A percentile compares a stretch with the other conserved stretches of the same genome.
Evolutionary conservation across 73 alveolate genomes (phyloP).

Genomic region (Paramecium primaurelia): DNA sequence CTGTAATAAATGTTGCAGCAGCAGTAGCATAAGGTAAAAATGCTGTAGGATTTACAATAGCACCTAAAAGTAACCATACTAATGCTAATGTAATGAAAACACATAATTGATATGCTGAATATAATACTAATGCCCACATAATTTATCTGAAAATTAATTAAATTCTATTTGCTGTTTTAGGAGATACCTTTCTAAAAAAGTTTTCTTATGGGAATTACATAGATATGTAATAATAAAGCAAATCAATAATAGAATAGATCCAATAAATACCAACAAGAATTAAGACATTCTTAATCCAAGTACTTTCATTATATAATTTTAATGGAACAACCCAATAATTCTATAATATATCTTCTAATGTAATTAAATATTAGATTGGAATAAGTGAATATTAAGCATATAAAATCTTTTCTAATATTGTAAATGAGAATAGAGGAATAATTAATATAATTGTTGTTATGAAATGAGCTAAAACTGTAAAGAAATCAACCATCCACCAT

Average conservation of each 20-base stretch:
- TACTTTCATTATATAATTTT: conserved; percentile 47
- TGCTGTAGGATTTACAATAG: conserved; percentile 64
- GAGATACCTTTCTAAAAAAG: conserved; percentile 38
- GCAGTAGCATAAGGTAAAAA: conserved; percentile 64
- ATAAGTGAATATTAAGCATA: conserved; percentile 38
- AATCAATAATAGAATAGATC: conserved; percentile 50
- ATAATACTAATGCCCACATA: conserved; percentile 56
- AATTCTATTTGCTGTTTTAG: conserved; percentile 44
- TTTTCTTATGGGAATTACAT: conserved; percentile 63
- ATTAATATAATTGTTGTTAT: conserved; percentile 13
- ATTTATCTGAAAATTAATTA: conserved; percentile 38
- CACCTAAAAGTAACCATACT: conserved; percentile 61
- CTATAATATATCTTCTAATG: conserved; percentile 1
- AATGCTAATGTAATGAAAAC: conserved; percentile 48
- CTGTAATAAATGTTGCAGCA: conserved; percentile 61
- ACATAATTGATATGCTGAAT: conserved; percentile 45
- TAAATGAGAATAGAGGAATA: conserved; percentile 35
- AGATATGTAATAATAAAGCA: conserved; percentile 44
- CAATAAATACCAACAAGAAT: conserved; percentile 44
- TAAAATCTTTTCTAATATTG: conserved; percentile 36
- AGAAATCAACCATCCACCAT: conserved; percentile 57
- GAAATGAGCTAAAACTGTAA: conserved; percentile 60
- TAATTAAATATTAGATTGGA: conserved; percentile 43
- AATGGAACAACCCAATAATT: conserved; percentile 45
- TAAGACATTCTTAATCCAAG: conserved; percentile 28